These are phyloP conservation scores for Backusella mclennaniae DNA, from an alignment of 192 early-diverging fungal genomes.

Conservation along the genomic window DNA sequence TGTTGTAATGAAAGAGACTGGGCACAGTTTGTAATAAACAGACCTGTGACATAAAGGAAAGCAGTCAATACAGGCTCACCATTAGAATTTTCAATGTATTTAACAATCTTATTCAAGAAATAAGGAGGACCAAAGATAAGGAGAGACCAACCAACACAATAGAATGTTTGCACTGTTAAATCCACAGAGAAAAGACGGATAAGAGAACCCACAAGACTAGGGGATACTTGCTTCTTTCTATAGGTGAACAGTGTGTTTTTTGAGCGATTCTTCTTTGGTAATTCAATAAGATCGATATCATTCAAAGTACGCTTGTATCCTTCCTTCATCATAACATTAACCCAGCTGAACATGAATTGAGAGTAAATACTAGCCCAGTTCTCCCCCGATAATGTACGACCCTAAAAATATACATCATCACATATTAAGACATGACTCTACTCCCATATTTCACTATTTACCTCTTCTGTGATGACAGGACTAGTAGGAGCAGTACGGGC, in stretches of 20 bases:
- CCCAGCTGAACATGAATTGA: conserved; percentile 49
- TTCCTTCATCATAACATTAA: conserved; percentile 50
- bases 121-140: conserved; percentile 51
- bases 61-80: conserved; percentile 30
- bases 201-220: conserved; percentile 5
- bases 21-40: conserved; percentile 47
- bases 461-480: conserved; percentile 21
- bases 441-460: background rate
- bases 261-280: conserved; percentile 48
- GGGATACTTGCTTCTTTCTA: background rate
- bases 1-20: conserved; percentile 50
- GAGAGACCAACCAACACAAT: conserved; percentile 22
- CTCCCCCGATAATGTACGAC: conserved; percentile 30
- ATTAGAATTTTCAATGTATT: conserved; percentile 43
- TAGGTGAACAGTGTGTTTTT: conserved; percentile 22
- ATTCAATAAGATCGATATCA: conserved; percentile 49
- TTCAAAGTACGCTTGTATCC: conserved; percentile 50
- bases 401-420: background rate
- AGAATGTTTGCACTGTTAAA: conserved; percentile 39
- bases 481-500: conserved; percentile 12
- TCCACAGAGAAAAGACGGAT: conserved; percentile 36
- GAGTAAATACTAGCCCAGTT: conserved; percentile 33
- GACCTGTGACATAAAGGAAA: conserved; percentile 59
- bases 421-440: background rate
- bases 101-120: conserved; percentile 57